Evolutionary conservation across 345 rosid genomes (phyloP).

Genomic region (Pistacia atlantica): DNA sequence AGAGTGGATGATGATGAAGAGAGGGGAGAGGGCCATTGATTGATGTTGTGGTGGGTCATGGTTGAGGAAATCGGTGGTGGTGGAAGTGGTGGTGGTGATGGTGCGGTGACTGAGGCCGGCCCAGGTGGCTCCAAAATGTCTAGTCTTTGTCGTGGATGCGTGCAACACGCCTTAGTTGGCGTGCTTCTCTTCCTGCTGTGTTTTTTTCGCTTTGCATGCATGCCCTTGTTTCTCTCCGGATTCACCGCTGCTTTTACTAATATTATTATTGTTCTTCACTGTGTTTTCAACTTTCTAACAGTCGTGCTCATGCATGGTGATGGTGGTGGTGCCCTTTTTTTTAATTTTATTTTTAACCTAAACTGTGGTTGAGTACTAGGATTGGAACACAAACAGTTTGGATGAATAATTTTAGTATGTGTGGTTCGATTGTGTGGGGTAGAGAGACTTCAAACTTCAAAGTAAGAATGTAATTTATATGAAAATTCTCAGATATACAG

Average conservation of each 20-base stretch:
- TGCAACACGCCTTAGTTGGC: constrained; percentile 31
- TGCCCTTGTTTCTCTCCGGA: constrained; percentile 11
- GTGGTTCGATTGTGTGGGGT: too few relatives aligned
- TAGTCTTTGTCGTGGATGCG: constrained; percentile 20
- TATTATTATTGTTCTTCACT: neutral
- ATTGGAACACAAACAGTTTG: too few relatives aligned
- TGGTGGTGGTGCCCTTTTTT: neutral
- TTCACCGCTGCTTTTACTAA: neutral
- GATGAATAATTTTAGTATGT: too few relatives aligned
- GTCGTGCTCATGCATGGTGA: neutral
- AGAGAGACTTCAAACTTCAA: too few relatives aligned
- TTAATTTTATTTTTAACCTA: neutral
- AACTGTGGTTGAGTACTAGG: too few relatives aligned
- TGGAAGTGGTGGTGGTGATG: constrained; percentile 8
- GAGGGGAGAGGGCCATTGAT: neutral
- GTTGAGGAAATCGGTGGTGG: neutral
- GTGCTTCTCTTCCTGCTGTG: constrained; percentile 15
- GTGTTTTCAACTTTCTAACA: neutral
- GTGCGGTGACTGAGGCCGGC: neutral
- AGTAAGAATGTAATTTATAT: too few relatives aligned
- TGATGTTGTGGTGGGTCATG: neutral
- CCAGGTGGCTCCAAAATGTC: constrained; percentile 2
- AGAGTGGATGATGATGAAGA: too few relatives aligned
- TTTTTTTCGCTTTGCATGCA: neutral
- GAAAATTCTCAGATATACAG: too few relatives aligned